Conservation (phyloP, 768 basidiomycete species). For the Suillus subalutaceus region DNA sequence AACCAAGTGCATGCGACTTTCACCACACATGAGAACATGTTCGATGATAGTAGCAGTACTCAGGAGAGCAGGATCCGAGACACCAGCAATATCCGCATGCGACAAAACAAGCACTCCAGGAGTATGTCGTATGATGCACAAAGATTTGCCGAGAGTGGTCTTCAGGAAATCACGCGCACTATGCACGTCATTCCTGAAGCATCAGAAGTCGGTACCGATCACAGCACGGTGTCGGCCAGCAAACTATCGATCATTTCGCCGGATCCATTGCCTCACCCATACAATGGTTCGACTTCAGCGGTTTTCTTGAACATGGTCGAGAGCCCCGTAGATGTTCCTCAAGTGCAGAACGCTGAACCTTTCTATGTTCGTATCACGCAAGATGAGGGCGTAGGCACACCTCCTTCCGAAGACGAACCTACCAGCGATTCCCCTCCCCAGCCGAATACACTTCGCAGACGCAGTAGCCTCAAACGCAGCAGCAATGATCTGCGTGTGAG, state of each 20-base stretch:
- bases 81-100: slow-evolving; percentile 17
- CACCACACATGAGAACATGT: slow-evolving; percentile 6
- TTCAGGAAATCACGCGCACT: slow-evolving; percentile 29
- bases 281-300: slow-evolving; percentile 39
- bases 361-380: slow-evolving; percentile 17
- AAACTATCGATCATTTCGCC: slow-evolving; percentile 39
- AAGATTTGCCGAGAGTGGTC: slow-evolving; percentile 19
- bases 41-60: slow-evolving; percentile 15
- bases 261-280: slow-evolving; percentile 50
- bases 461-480: slow-evolving; percentile 67
- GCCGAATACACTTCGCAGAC: slow-evolving; percentile 45
- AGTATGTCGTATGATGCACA: slow-evolving; percentile 22
- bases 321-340: slow-evolving; percentile 31
- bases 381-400: slow-evolving; percentile 29
- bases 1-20: background rate
- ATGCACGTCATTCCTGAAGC: slow-evolving; percentile 34
- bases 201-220: slow-evolving; percentile 23
- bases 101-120: slow-evolving; percentile 16
- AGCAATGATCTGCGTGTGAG: slow-evolving; percentile 50
- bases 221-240: slow-evolving; percentile 17
- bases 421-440: slow-evolving; percentile 31
- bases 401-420: slow-evolving; percentile 38
- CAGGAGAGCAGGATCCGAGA: slow-evolving; percentile 19
- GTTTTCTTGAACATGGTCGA: slow-evolving; percentile 35
- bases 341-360: slow-evolving; percentile 13